Evolutionary conservation across 768 basidiomycete species (phyloP).

Genomic region (Rhodosporidiobolus sp.): DNA sequence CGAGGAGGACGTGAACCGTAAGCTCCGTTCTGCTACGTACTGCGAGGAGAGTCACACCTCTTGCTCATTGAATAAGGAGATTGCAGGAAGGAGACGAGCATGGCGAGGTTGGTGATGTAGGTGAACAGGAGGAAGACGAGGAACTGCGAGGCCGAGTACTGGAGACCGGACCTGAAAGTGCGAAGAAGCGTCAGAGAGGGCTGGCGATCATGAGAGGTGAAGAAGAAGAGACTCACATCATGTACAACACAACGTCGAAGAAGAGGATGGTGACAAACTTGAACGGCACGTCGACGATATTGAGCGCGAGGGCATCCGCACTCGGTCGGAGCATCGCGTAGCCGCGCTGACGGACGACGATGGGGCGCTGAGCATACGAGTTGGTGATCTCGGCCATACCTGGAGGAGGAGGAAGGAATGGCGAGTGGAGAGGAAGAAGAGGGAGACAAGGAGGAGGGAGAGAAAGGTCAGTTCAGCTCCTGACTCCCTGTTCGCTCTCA

Average conservation of each 20-base stretch:
- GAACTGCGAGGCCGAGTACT: constrained; percentile 51
- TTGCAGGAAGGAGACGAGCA: constrained; percentile 31
- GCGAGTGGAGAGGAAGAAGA: constrained; percentile 49
- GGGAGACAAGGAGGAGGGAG: too few relatives aligned
- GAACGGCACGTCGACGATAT: constrained; percentile 47
- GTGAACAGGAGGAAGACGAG: constrained; percentile 53
- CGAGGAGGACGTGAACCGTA: too few relatives aligned
- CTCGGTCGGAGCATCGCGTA: constrained; percentile 54
- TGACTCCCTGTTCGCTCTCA: too few relatives aligned
- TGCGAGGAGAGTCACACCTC: too few relatives aligned
- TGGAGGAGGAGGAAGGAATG: too few relatives aligned
- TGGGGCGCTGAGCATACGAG: constrained; percentile 40
- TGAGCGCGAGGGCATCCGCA: constrained; percentile 51
- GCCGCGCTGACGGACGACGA: constrained; percentile 47
- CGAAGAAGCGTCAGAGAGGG: too few relatives aligned
- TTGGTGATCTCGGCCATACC: constrained; percentile 49
- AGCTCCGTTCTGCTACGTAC: too few relatives aligned
- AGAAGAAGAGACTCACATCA: too few relatives aligned
- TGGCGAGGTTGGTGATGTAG: constrained; percentile 45
- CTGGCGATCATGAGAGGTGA: too few relatives aligned
- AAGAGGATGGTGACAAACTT: constrained; percentile 45
- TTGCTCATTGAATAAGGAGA: too few relatives aligned
- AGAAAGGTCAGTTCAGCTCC: too few relatives aligned
- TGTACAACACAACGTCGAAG: constrained; percentile 28
- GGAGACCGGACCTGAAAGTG: constrained; percentile 55